These are phyloP conservation scores for Murraya koenigii DNA, from an alignment of 345 rosid species.

Conservation along the genomic window DNA sequence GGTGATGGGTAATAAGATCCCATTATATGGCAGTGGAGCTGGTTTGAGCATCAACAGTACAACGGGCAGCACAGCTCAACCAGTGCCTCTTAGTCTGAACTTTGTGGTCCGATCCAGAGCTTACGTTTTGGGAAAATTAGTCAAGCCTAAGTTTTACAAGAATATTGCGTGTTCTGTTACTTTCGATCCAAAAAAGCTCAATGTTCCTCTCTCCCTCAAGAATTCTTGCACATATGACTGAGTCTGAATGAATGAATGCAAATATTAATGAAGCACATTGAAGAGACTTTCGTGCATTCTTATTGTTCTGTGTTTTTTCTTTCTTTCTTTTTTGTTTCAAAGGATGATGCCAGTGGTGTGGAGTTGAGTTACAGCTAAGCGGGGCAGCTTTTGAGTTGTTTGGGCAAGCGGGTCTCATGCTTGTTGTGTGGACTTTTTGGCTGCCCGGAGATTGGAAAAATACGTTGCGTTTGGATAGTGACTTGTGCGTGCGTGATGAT, in stretches of 20 bases:
- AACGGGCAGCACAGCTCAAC: conserved; percentile 43
- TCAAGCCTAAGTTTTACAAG: conserved; percentile 74
- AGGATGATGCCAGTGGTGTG: background rate
- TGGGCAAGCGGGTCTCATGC: conserved; percentile 6
- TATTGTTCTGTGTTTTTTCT: background rate
- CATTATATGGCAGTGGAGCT: conserved; percentile 84
- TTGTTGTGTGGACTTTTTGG: conserved; percentile 24
- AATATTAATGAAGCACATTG: background rate
- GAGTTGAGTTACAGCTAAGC: conserved; percentile 49
- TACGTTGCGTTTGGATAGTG: conserved; percentile 26
- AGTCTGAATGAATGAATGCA: background rate
- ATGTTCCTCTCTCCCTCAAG: conserved; percentile 56
- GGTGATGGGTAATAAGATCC: conserved; percentile 67
- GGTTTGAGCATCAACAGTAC: conserved; percentile 49
- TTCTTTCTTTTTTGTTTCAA: conserved; percentile 1
- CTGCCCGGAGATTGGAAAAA: conserved; percentile 13
- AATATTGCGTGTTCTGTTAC: conserved; percentile 58
- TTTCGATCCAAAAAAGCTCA: conserved; percentile 64
- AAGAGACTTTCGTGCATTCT: background rate
- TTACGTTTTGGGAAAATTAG: conserved; percentile 85
- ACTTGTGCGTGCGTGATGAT: conserved; percentile 19
- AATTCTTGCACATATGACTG: conserved; percentile 67
- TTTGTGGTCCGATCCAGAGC: conserved; percentile 71
- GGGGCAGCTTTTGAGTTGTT: conserved; percentile 34
- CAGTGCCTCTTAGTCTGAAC: conserved; percentile 60